Evolutionary conservation across 1,284 basidiomycete genomes (phyloP).

Genomic region (Rhodotorula mucilaginosa): DNA sequence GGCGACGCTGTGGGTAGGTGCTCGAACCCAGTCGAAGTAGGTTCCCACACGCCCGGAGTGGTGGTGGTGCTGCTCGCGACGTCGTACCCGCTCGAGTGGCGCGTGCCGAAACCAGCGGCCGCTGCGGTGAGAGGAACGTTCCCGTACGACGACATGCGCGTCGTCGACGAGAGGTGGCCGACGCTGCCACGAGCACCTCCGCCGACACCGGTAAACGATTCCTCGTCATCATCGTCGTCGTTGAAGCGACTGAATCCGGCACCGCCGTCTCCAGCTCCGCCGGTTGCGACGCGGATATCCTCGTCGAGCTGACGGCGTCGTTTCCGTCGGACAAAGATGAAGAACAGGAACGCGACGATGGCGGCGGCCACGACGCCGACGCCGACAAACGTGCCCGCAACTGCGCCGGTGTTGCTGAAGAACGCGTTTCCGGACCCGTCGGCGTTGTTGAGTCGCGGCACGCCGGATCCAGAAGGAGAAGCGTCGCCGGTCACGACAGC

Average conservation of each 20-base stretch:
- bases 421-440: slow-evolving; percentile 29
- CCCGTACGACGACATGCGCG: slow-evolving; percentile 19
- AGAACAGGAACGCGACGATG: slow-evolving; percentile 36
- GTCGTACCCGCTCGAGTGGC: slow-evolving; percentile 10
- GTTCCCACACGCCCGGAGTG: neutral
- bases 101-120: slow-evolving; percentile 5
- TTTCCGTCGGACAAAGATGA: slow-evolving; percentile 39
- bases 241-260: slow-evolving; percentile 42
- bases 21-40: neutral
- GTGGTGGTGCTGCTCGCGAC: neutral
- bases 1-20: slow-evolving; percentile 19
- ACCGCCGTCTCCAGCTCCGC: slow-evolving; percentile 44
- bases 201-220: neutral
- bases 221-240: slow-evolving; percentile 32
- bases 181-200: slow-evolving; percentile 1
- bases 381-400: slow-evolving; percentile 43
- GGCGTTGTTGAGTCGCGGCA: slow-evolving; percentile 26
- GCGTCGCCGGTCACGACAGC: slow-evolving; percentile 30
- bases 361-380: slow-evolving; percentile 42
- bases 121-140: slow-evolving; percentile 16
- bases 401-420: slow-evolving; percentile 46
- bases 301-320: slow-evolving; percentile 40
- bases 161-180: slow-evolving; percentile 8
- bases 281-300: slow-evolving; percentile 43
- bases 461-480: slow-evolving; percentile 1